These are phyloP conservation scores for Elsinoe australis DNA, from an alignment of 2,329 filamentous ascomycete species.

Conservation along the genomic window DNA sequence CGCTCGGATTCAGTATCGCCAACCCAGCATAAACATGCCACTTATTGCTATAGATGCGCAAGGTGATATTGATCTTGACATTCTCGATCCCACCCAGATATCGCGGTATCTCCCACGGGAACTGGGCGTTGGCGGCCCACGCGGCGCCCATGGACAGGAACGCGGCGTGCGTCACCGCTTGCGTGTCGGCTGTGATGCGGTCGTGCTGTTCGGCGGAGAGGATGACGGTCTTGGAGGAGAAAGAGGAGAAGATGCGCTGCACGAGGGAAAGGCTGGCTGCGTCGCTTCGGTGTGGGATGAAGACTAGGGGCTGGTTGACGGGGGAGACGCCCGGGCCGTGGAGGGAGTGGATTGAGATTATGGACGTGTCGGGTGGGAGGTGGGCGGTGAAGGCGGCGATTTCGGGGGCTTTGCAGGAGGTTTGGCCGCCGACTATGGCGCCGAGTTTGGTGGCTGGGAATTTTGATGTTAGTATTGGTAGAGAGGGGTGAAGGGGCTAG, in stretches of 20 bases:
- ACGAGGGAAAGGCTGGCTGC: conserved; percentile 69
- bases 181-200: conserved; percentile 94
- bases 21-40: conserved; percentile 99
- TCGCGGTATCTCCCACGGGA: conserved; percentile 92
- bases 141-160: conserved; percentile 96
- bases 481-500: not conserved
- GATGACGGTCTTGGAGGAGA: conserved; percentile 78
- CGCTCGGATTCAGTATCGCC: conserved; percentile 91
- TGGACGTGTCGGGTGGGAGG: conserved; percentile 80
- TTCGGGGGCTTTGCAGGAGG: conserved; percentile 95
- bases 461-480: conserved; percentile 15
- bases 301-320: conserved; percentile 79
- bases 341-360: conserved; percentile 91
- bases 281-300: conserved; percentile 91
- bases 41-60: conserved; percentile 96
- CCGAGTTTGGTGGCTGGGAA: conserved; percentile 81
- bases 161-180: conserved; percentile 94
- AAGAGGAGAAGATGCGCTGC: conserved; percentile 70
- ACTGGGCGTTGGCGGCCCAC: conserved; percentile 91
- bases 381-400: conserved; percentile 87
- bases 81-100: conserved; percentile 98
- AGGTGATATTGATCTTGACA: conserved; percentile 95
- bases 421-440: conserved; percentile 94
- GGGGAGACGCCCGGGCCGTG: conserved; percentile 88
- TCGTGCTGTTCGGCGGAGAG: conserved; percentile 84